Conservation (phyloP, 768 basidiomycete genomes). For the Strobilomyces echinocephalus region DNA sequence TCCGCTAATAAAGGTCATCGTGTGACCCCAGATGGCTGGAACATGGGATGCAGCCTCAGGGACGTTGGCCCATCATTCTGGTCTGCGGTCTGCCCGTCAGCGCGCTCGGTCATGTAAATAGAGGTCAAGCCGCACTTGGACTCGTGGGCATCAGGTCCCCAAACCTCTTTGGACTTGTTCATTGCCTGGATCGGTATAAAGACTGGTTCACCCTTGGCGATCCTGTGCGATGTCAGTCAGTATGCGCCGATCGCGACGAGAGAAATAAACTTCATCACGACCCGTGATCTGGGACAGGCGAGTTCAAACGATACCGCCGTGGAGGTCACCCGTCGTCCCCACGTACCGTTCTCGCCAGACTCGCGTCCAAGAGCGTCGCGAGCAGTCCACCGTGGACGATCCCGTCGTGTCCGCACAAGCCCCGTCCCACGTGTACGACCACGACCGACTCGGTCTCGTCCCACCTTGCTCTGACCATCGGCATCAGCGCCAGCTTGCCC, state of each 20-base stretch:
- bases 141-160: constrained; percentile 60
- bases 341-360: constrained; percentile 71
- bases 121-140: constrained; percentile 41
- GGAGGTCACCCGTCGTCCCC: neutral
- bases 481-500: constrained; percentile 75
- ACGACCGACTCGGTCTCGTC: constrained; percentile 74
- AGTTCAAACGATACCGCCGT: constrained; percentile 11
- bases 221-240: constrained; percentile 9
- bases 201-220: constrained; percentile 44
- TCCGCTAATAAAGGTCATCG: constrained; percentile 63
- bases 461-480: constrained; percentile 64
- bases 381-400: constrained; percentile 92
- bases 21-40: constrained; percentile 58
- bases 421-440: constrained; percentile 79
- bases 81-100: constrained; percentile 33
- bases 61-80: constrained; percentile 55
- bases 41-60: constrained; percentile 42
- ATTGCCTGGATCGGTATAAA: constrained; percentile 48
- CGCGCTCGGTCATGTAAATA: neutral
- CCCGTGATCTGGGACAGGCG: too few relatives aligned
- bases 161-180: constrained; percentile 49
- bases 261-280: too few relatives aligned
- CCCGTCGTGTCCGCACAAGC: constrained; percentile 89
- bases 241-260: neutral
- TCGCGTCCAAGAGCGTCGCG: constrained; percentile 87